phyloP scores from a whole-genome alignment of 2,329 filamentous ascomycete species.

The Seiridium cupressi region DNA sequence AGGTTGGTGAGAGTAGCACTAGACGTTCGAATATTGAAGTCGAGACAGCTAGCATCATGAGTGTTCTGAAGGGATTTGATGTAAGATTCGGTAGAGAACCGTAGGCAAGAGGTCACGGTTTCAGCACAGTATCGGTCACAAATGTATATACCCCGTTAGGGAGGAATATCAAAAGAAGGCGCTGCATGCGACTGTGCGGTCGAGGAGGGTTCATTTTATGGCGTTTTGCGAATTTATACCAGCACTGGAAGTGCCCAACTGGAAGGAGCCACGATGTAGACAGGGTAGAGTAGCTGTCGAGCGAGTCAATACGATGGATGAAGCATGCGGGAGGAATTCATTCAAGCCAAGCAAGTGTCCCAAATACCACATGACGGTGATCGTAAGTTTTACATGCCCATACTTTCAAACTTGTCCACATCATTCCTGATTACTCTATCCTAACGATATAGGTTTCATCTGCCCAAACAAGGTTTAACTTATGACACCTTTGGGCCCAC shows the following conservation, averaged over 20 bases:
- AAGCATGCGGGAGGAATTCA: too few relatives aligned
- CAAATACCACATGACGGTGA: too few relatives aligned
- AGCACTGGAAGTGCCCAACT: neutral
- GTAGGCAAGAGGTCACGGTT: constrained; percentile 10
- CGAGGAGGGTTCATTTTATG: neutral
- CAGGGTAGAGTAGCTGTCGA: neutral
- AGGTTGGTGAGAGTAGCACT: constrained; percentile 11
- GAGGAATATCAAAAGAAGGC: neutral
- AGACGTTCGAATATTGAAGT: constrained; percentile 66
- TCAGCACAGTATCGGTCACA: neutral
- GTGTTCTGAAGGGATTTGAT: constrained; percentile 79
- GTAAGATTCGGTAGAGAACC: constrained; percentile 60
- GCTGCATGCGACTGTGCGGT: neutral
- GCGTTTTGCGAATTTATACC: neutral
- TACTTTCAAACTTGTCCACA: too few relatives aligned
- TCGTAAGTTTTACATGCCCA: too few relatives aligned
- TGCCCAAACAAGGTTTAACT: too few relatives aligned
- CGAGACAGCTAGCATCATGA: constrained; percentile 82
- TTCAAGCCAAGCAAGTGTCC: too few relatives aligned
- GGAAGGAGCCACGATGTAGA: neutral
- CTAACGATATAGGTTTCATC: too few relatives aligned
- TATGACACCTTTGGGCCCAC: too few relatives aligned
- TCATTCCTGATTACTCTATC: too few relatives aligned
- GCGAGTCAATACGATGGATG: neutral
- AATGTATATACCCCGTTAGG: neutral